phyloP scores from a whole-genome alignment of 306 rosid genomes.

The Pterocarpus santalinus region DNA sequence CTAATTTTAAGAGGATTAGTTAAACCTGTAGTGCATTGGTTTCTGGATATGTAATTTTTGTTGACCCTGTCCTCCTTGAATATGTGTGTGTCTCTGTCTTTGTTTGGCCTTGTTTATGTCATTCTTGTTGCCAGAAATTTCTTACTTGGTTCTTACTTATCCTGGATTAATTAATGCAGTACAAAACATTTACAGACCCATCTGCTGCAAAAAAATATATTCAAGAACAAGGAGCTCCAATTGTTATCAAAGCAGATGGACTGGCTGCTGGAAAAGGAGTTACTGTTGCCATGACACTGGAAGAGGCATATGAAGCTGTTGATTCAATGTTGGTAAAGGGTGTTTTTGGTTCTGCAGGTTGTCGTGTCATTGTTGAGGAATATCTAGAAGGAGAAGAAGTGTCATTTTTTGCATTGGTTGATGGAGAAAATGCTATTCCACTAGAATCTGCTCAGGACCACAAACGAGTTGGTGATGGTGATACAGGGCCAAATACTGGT shows the following conservation, averaged over 20 bases:
- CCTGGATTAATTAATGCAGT: constrained; percentile 66
- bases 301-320: constrained; percentile 91
- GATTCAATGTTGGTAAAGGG: constrained; percentile 92
- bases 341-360: constrained; percentile 90
- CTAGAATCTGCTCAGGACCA: constrained; percentile 98
- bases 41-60: constrained; percentile 16
- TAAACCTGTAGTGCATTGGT: constrained; percentile 4
- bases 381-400: constrained; percentile 97
- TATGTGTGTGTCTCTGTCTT: not conserved
- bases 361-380: constrained; percentile 84
- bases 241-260: constrained; percentile 94
- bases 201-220: constrained; percentile 84
- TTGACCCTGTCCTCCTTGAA: constrained; percentile 1
- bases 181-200: constrained; percentile 80
- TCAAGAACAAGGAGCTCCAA: constrained; percentile 85
- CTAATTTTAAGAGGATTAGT: not conserved
- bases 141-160: constrained; percentile 25
- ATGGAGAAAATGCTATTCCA: constrained; percentile 96
- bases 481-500: constrained; percentile 96
- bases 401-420: constrained; percentile 91
- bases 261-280: constrained; percentile 99
- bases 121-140: constrained; percentile 21
- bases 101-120: not conserved
- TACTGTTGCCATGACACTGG: constrained; percentile 77
- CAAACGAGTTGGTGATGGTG: constrained; percentile 94